These are phyloP conservation scores for Ophiostoma pallidulum DNA, from an alignment of 2,329 filamentous ascomycete species.

Conservation along the genomic window DNA sequence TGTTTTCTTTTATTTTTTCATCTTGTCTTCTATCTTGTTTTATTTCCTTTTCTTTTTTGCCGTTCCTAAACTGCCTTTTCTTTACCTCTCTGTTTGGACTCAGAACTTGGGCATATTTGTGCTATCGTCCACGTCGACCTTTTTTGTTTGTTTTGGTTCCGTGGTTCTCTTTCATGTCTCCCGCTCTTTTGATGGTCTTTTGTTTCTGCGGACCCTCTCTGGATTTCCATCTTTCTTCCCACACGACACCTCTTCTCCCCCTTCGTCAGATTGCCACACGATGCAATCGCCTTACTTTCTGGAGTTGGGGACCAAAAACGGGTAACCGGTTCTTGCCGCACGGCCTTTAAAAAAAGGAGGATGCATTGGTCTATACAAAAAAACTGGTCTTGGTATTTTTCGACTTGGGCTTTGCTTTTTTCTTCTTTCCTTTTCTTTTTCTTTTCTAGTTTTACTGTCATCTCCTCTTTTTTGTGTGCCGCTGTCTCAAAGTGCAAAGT, in stretches of 20 bases:
- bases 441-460: neutral
- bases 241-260: no score
- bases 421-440: neutral
- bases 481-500: no score
- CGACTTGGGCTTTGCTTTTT: neutral
- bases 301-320: constrained; percentile 20
- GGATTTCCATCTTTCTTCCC: constrained; percentile 20
- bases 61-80: neutral
- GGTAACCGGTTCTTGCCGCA: constrained; percentile 18
- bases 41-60: constrained; percentile 2
- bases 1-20: neutral
- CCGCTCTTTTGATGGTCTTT: neutral
- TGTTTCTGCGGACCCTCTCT: constrained; percentile 19
- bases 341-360: constrained; percentile 11
- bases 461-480: no score
- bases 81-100: neutral
- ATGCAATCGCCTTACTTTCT: constrained; percentile 20
- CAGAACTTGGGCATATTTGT: no score
- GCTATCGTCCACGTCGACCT: no score
- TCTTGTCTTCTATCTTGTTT: neutral
- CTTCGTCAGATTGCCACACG: constrained; percentile 20
- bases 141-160: neutral
- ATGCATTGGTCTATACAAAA: neutral
- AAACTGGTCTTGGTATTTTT: neutral
- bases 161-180: neutral